Evolutionary conservation across 768 basidiomycete genomes (phyloP), one percentile per base, ranked within the genome.

Genomic region (Daedaleopsis nitida): DNA sequence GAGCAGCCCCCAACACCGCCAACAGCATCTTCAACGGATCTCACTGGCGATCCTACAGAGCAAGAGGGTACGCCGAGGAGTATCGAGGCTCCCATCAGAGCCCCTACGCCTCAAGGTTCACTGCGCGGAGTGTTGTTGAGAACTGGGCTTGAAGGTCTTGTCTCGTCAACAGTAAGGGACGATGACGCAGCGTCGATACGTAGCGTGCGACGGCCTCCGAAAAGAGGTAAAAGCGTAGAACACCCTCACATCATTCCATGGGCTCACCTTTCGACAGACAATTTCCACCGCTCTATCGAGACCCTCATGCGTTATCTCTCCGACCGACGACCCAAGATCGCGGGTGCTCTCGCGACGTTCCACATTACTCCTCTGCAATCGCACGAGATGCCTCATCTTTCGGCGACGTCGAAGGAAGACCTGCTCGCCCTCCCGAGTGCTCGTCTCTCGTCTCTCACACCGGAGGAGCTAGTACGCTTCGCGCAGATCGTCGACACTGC

Each of bases 401-500:
- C 92, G 0, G 85, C 88, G 58, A 82, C 84, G 1, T 83, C 92
- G 1, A 78, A 87, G 0, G 82, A 86, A 8, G 89, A 96, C 43
- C 83, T 98, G 12, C 87, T 94, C 54, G 79, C 80, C 0, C 75
- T 96, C 11, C 96, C 96, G 0, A 87, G 91, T 61, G 80, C 85
- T 0, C 87, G 93, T 0, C 76, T 95, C 48, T 76, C 84, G 0
- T 79, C 83, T 3, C 78, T 98, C 21, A 88, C 86, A 0, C 89
- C 95, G 3, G 92, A 92, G 61, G 90, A 97, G 64, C 80, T 98
- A 7, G 79, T 96, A 39, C 83, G 92, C 19, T 92, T 89, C 58
- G 94, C 95, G 0, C 96, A 98, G 75, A 87, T 98, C 37, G 91
- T 98, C 24, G 94, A 98, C 68, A 98, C 97, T 1, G 96, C 92